Evolutionary conservation across 306 rosid genomes (phyloP).

Genomic region (Malus fusca): DNA sequence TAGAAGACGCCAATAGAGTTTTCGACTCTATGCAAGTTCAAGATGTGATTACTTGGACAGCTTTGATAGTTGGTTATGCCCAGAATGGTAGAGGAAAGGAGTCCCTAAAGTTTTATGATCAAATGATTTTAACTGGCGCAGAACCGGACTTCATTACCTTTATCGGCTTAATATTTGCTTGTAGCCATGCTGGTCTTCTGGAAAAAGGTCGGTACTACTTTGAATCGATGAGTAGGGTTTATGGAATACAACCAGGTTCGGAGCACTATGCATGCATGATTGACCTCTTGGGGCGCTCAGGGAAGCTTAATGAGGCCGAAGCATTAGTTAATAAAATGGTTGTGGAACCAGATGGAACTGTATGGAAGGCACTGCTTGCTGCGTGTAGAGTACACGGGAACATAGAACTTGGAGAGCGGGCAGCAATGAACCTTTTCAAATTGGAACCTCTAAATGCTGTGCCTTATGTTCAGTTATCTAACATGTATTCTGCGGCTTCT

Average conservation of each 20-base stretch:
- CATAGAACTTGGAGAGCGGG: constrained; percentile 70
- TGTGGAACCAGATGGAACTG: constrained; percentile 71
- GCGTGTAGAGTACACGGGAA: constrained; percentile 80
- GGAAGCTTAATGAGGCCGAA: constrained; percentile 57
- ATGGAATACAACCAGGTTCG: constrained; percentile 71
- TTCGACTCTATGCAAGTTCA: constrained; percentile 52
- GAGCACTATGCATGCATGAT: constrained; percentile 90
- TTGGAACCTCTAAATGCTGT: constrained; percentile 60
- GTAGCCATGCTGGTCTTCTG: constrained; percentile 86
- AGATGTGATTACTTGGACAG: constrained; percentile 81
- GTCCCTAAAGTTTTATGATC: constrained; percentile 59
- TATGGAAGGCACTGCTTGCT: constrained; percentile 89
- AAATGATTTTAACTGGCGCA: constrained; percentile 61
- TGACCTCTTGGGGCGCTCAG: constrained; percentile 78
- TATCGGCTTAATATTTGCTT: constrained; percentile 83
- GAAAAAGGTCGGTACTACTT: constrained; percentile 50
- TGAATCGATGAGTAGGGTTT: constrained; percentile 52
- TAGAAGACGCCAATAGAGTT: constrained; percentile 60
- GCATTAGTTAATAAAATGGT: constrained; percentile 54
- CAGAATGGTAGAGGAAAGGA: constrained; percentile 80
- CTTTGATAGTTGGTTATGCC: constrained; percentile 87
- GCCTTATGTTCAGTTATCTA: constrained; percentile 72
- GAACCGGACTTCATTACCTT: constrained; percentile 79
- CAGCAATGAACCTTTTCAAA: constrained; percentile 56
- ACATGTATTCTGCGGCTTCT: constrained; percentile 63